These are phyloP conservation scores for Reutealis trisperma DNA, from an alignment of 345 rosid genomes.

Conservation along the genomic window DNA sequence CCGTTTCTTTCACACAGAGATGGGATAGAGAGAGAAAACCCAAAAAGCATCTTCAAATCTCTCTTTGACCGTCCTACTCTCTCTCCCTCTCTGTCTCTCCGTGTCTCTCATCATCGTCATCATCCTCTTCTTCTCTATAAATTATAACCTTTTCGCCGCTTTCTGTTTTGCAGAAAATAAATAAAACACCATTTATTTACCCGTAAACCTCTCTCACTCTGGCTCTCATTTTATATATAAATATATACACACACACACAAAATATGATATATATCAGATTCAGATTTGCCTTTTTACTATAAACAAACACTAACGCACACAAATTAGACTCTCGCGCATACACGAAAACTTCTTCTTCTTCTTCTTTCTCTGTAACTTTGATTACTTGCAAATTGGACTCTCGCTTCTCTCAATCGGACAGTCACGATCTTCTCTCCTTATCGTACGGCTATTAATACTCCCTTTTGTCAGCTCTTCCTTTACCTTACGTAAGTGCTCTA, in stretches of 20 bases:
- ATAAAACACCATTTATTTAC: not conserved
- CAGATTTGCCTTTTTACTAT: constrained; percentile 3
- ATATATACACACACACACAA: not conserved
- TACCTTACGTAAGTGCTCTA: constrained; percentile 28
- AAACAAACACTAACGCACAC: not conserved
- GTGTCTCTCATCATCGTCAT: not conserved
- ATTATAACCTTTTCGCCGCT: not conserved
- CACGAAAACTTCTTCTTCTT: not conserved
- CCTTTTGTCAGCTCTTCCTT: constrained; percentile 23
- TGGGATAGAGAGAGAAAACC: no score
- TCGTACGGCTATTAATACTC: constrained; percentile 39
- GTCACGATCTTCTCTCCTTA: constrained; percentile 40
- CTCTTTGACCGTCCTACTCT: constrained; percentile 35
- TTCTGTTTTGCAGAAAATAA: no score
- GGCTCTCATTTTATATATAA: not conserved
- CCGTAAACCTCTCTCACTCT: not conserved
- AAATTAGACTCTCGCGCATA: not conserved
- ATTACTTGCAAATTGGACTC: not conserved
- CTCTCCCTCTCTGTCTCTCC: constrained; percentile 8
- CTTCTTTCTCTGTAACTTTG: not conserved
- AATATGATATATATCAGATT: not conserved
- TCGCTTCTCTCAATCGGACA: constrained; percentile 32
- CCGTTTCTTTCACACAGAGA: no score
- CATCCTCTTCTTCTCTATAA: not conserved
- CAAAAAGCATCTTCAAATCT: constrained; percentile 23